phyloP scores from a whole-genome alignment of 2,329 filamentous ascomycete genomes.

The Domatiomyces catenatus region DNA sequence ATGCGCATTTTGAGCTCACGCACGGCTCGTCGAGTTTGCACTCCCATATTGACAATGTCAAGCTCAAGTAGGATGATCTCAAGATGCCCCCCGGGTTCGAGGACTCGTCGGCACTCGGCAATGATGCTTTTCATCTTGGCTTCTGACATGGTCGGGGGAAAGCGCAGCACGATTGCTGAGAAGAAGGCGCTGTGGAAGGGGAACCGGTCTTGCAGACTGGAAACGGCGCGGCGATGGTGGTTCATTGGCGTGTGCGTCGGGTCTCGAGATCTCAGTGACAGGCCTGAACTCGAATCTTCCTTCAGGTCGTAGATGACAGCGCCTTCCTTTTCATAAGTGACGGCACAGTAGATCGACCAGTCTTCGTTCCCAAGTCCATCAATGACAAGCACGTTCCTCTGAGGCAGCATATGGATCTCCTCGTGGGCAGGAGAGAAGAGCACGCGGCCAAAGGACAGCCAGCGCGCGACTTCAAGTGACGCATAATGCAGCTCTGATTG shows the following conservation, averaged over 20 bases:
- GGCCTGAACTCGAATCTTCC: constrained; percentile 18
- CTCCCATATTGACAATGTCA: constrained; percentile 38
- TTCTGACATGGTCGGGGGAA: constrained; percentile 32
- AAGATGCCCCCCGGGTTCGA: constrained; percentile 34
- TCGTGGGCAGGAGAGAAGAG: constrained; percentile 36
- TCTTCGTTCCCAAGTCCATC: constrained; percentile 37
- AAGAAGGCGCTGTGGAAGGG: constrained; percentile 35
- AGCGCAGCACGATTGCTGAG: constrained; percentile 31
- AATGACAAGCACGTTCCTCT: constrained; percentile 32
- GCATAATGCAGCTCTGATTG: constrained; percentile 34
- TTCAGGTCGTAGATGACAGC: constrained; percentile 31
- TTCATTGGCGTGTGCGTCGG: constrained; percentile 10
- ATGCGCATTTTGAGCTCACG: constrained; percentile 32
- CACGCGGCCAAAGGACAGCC: constrained; percentile 36
- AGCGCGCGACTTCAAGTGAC: constrained; percentile 36
- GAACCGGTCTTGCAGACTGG: constrained; percentile 26
- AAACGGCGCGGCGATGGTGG: constrained; percentile 22
- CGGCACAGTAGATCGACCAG: constrained; percentile 37
- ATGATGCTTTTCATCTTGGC: constrained; percentile 28
- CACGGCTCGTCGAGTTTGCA: constrained; percentile 30
- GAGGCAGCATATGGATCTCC: constrained; percentile 26
- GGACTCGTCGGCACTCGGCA: constrained; percentile 34
- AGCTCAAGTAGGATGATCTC: constrained; percentile 35
- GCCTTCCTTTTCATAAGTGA: constrained; percentile 28
- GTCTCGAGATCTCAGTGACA: neutral